These are phyloP conservation scores for Epicoccum nigrum DNA, from an alignment of 2,329 filamentous ascomycete genomes.

Conservation along the genomic window DNA sequence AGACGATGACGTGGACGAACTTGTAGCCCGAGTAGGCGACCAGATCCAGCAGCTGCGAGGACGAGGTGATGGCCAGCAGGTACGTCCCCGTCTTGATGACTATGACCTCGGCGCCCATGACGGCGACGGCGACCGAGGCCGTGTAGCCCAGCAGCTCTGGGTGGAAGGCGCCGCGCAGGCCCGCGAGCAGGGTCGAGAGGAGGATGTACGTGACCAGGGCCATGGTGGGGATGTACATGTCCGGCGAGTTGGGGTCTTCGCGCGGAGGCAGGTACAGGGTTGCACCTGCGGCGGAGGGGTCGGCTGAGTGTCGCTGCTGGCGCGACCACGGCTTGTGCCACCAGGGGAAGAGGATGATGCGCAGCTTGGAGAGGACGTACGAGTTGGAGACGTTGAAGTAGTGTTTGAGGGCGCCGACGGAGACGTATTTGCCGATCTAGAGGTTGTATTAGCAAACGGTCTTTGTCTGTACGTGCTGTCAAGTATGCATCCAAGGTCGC, in stretches of 20 bases:
- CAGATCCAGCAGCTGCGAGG: constrained; percentile 89
- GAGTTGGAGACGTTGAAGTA: constrained; percentile 99
- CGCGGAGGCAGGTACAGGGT: constrained; percentile 78
- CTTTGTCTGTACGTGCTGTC: neutral
- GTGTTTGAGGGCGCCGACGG: constrained; percentile 91
- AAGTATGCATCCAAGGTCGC: no score
- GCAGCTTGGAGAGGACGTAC: constrained; percentile 92
- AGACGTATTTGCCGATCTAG: constrained; percentile 82
- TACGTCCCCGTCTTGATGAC: constrained; percentile 92
- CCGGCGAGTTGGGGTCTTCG: constrained; percentile 95
- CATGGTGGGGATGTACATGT: constrained; percentile 99
- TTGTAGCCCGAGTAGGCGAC: constrained; percentile 98
- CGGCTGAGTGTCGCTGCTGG: constrained; percentile 69
- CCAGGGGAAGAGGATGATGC: constrained; percentile 96
- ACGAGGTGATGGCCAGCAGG: constrained; percentile 89
- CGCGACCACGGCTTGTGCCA: constrained; percentile 96
- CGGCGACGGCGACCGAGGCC: constrained; percentile 79
- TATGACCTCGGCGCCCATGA: constrained; percentile 87
- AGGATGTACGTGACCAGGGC: constrained; percentile 97
- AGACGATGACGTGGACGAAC: constrained; percentile 95
- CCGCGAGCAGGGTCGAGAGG: constrained; percentile 86
- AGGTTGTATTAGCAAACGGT: neutral
- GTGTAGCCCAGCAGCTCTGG: constrained; percentile 92
- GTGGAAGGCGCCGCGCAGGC: constrained; percentile 88
- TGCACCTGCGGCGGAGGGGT: constrained; percentile 21